These are phyloP conservation scores for Ormosia emarginata DNA, from an alignment of 306 rosid genomes.

Conservation along the genomic window DNA sequence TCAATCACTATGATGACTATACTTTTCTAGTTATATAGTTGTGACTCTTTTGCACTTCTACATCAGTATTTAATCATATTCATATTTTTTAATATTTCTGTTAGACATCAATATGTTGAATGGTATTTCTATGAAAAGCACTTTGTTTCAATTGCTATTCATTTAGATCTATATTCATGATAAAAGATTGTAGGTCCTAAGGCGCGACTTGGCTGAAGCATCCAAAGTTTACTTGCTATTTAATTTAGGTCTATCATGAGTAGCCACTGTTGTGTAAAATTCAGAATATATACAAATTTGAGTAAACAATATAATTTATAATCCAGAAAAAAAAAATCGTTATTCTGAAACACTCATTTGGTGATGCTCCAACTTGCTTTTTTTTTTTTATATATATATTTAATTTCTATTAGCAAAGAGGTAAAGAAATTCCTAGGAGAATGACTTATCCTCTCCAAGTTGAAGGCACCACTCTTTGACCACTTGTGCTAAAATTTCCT, in stretches of 20 bases:
- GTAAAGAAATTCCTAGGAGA: not conserved
- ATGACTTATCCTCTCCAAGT: not conserved
- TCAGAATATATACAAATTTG: not conserved
- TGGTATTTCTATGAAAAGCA: not conserved
- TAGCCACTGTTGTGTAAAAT: not conserved
- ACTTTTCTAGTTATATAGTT: not conserved
- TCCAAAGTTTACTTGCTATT: not conserved
- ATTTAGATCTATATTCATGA: not conserved
- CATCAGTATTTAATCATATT: not conserved
- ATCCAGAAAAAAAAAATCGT: not conserved
- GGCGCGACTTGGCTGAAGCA: not conserved
- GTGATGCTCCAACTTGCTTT: not conserved
- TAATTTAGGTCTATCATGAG: not conserved
- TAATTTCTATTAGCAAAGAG: not conserved
- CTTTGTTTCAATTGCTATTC: not conserved
- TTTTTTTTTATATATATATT: too few relatives aligned
- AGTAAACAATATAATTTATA: not conserved
- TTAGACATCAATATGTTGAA: not conserved
- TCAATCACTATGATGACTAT: not conserved
- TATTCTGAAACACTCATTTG: not conserved
- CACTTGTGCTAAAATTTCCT: not conserved
- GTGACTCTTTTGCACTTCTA: not conserved
- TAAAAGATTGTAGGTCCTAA: not conserved
- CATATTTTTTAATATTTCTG: not conserved
- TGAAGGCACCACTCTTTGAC: not conserved